These are phyloP conservation scores for Lepidium africanum DNA, from an alignment of 345 rosid genomes.

Conservation along the genomic window DNA sequence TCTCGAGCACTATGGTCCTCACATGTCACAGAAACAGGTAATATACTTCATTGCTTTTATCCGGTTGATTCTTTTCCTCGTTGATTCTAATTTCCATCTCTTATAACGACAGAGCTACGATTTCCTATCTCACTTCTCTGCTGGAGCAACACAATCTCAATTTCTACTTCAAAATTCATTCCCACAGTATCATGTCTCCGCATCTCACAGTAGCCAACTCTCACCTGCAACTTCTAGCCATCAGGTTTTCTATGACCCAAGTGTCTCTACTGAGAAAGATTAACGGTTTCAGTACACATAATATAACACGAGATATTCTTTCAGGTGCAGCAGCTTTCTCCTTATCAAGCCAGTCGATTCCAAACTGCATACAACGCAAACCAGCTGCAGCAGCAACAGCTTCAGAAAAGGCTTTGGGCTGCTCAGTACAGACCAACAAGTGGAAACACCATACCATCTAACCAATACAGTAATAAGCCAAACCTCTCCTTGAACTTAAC, in stretches of 20 bases:
- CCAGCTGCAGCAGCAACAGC: slow-evolving; percentile 36
- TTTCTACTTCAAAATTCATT: slow-evolving; percentile 31
- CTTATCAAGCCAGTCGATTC: slow-evolving; percentile 31
- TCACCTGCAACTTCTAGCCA: slow-evolving; percentile 38
- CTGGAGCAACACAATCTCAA: slow-evolving; percentile 34
- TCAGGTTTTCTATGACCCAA: slow-evolving; percentile 43
- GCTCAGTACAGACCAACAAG: slow-evolving; percentile 39
- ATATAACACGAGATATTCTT: not conserved
- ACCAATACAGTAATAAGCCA: slow-evolving; percentile 40
- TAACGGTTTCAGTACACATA: not conserved
- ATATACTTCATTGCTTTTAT: not conserved
- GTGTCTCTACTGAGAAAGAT: not conserved
- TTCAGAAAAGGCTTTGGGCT: slow-evolving; percentile 46
- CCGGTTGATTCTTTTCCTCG: not conserved
- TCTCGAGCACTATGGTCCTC: slow-evolving; percentile 6
- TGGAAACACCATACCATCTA: slow-evolving; percentile 9
- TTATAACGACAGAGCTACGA: slow-evolving; percentile 41
- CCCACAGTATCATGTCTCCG: slow-evolving; percentile 29
- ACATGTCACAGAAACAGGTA: slow-evolving; percentile 44
- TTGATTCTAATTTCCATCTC: slow-evolving; percentile 10
- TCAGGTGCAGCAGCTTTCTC: slow-evolving; percentile 37
- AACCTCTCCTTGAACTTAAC: slow-evolving; percentile 30
- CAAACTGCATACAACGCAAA: slow-evolving; percentile 28
- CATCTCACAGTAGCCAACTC: slow-evolving; percentile 37
- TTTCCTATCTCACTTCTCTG: slow-evolving; percentile 50